phyloP scores from a whole-genome alignment of 2,329 filamentous ascomycete species.

The Canariomyces notabilis region DNA sequence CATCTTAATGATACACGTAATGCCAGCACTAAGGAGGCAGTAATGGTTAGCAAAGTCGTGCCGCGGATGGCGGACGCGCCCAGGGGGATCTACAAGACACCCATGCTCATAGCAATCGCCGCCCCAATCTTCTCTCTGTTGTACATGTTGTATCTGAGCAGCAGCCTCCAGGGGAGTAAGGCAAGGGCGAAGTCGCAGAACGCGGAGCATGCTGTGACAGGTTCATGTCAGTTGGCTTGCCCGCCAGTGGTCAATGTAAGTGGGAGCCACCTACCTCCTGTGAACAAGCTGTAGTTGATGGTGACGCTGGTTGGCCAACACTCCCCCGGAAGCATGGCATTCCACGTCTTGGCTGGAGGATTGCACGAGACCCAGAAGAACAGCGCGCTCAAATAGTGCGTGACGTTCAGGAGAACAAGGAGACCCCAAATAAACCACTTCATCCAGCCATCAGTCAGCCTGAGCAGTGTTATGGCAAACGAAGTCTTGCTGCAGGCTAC shows the following conservation, averaged over 20 bases:
- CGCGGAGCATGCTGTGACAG: constrained; percentile 25
- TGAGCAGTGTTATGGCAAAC: constrained; percentile 34
- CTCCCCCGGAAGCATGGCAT: constrained; percentile 19
- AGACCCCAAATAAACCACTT: constrained; percentile 29
- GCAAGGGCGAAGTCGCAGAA: constrained; percentile 30
- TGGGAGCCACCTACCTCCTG: constrained; percentile 28
- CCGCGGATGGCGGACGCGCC: not conserved
- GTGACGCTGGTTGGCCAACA: constrained; percentile 26
- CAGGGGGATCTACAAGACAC: constrained; percentile 25
- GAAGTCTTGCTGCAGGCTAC: constrained; percentile 36
- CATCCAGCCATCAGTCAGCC: constrained; percentile 28
- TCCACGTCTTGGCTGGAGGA: constrained; percentile 28
- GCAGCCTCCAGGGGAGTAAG: constrained; percentile 29
- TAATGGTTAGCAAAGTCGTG: too few species aligned
- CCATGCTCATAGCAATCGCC: constrained; percentile 33
- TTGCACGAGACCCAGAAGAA: constrained; percentile 29
- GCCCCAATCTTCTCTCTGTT: constrained; percentile 32
- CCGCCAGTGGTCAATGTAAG: too few species aligned
- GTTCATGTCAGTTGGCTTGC: not conserved
- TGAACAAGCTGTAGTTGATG: constrained; percentile 24
- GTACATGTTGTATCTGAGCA: constrained; percentile 32
- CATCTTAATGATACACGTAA: constrained; percentile 28
- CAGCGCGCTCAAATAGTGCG: constrained; percentile 26
- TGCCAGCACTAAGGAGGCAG: constrained; percentile 24
- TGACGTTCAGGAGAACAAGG: constrained; percentile 31